Conservation (phyloP, 169 alveolate genomes). For the Plasmodium inui region DNA sequence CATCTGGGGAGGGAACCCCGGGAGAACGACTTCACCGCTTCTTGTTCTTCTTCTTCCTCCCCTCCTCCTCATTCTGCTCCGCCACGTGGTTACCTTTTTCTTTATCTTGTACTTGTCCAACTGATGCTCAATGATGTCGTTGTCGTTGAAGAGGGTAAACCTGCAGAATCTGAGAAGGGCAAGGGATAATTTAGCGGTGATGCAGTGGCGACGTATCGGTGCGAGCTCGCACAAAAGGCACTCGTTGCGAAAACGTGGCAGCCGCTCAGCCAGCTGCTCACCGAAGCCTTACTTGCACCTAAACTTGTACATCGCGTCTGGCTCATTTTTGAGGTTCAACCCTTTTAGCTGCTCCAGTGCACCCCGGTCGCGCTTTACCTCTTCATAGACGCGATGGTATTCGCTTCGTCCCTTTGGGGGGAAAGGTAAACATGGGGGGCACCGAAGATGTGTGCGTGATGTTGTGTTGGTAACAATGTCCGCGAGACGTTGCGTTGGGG, state of each 20-base stretch:
- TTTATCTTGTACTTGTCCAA: constrained; percentile 15
- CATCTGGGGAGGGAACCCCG: neutral
- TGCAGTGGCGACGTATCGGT: neutral
- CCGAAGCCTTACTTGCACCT: constrained; percentile 47
- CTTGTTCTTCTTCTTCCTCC: neutral
- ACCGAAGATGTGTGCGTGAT: neutral
- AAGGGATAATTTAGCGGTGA: neutral
- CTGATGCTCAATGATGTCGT: constrained; percentile 32
- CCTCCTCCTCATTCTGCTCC: neutral
- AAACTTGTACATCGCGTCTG: constrained; percentile 20
- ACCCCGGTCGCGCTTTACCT: constrained; percentile 2
- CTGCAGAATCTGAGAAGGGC: constrained; percentile 24
- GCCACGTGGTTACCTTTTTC: neutral
- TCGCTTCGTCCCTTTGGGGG: constrained; percentile 36
- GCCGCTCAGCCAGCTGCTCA: neutral
- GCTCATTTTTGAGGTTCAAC: constrained; percentile 18
- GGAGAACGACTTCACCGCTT: neutral
- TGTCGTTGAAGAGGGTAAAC: constrained; percentile 21
- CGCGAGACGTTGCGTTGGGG: neutral
- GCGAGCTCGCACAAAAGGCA: neutral
- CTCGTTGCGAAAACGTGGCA: neutral
- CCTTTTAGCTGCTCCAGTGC: constrained; percentile 10
- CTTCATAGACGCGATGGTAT: constrained; percentile 23
- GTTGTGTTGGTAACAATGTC: no score
- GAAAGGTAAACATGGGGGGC: neutral